Base-by-base conservation (phyloP, 2,329 filamentous ascomycete genomes). In the Akanthomyces uredinophilus region DNA sequence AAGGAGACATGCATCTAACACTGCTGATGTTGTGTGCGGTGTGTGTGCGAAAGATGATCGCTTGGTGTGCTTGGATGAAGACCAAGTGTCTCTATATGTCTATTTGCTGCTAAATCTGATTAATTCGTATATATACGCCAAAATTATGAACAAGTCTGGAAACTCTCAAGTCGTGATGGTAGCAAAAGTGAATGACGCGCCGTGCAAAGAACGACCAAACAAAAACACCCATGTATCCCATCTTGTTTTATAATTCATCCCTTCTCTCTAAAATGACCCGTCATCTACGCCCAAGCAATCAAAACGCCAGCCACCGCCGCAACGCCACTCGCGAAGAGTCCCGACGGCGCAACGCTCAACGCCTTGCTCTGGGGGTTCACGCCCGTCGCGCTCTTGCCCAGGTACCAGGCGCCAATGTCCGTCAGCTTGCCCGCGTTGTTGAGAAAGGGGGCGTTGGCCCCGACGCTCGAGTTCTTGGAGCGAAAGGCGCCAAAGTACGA, bases 401-500 rank as follows among this genome's bases (percentile, higher is more conserved):
- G 73, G 72, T 94, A 95, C 87, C 87, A 89, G 2, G 83, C 81
- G 0, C 91, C 91, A 66, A 94, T 89, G 66, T 91, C 85, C 1
- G 90, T 93, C 65, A 95, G 76, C 64, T 84, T 70, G 47, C 91
- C 91, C 18, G 84, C 79, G 47, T 83, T 77, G 69, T 85, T 87
- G 52, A 94, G 78, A 79, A 95, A 88, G 1, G 86, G 83, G 1
- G 82, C 86, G 64, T 92, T 91, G 4, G 86, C 80, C 0, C 91
- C 91, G 7, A 93, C 87, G 66, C 92, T 94, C 65, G 87, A 89
- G 18, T 83, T 83, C 55, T 81, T 77, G 4, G 84, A 85, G 58
- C 89, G 83, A 71, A 94, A 94, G 10, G 87, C 82, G 51, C 89
- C 90, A 68, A 92, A 95, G 73, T 89, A 89, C 0, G 87, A 86